phyloP scores from a whole-genome alignment of 225 moss, liverwort and hornwort genomes.

The Antitrichia curtipendula region DNA sequence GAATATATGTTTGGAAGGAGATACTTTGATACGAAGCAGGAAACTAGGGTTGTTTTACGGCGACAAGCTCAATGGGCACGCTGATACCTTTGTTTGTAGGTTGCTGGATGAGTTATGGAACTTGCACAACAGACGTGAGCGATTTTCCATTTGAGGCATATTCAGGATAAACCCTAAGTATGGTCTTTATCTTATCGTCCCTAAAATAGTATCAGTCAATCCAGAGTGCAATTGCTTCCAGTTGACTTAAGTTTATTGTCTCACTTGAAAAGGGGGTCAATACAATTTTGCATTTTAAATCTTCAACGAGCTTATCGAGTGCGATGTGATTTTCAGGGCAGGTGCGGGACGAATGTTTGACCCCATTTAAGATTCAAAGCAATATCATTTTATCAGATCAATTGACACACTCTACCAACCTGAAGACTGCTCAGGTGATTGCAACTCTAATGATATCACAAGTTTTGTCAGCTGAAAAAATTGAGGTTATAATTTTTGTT shows the following conservation, averaged over 20 bases:
- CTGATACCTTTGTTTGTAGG: not conserved
- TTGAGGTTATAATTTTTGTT: not conserved
- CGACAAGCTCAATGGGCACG: slow-evolving; percentile 6
- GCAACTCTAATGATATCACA: not conserved
- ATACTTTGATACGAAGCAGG: slow-evolving; percentile 14
- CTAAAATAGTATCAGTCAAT: not conserved
- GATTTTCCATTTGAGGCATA: not conserved
- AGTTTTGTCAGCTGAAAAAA: not conserved
- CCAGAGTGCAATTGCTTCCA: not conserved
- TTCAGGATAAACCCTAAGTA: not conserved
- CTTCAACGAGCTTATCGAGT: not conserved
- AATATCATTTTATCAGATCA: not conserved
- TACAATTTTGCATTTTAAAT: not conserved
- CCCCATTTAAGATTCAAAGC: not conserved
- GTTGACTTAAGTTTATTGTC: not conserved
- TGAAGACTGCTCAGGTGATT: not conserved
- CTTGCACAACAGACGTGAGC: not conserved
- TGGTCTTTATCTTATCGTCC: not conserved
- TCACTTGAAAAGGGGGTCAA: not conserved
- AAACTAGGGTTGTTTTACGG: slow-evolving; percentile 12
- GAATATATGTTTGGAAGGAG: slow-evolving; percentile 8
- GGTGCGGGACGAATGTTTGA: not conserved
- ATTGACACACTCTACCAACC: not conserved
- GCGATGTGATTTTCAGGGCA: not conserved
- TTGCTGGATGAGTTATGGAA: not conserved